Conservation (phyloP, 1,284 basidiomycete species). For the Golubevia pallescens region DNA sequence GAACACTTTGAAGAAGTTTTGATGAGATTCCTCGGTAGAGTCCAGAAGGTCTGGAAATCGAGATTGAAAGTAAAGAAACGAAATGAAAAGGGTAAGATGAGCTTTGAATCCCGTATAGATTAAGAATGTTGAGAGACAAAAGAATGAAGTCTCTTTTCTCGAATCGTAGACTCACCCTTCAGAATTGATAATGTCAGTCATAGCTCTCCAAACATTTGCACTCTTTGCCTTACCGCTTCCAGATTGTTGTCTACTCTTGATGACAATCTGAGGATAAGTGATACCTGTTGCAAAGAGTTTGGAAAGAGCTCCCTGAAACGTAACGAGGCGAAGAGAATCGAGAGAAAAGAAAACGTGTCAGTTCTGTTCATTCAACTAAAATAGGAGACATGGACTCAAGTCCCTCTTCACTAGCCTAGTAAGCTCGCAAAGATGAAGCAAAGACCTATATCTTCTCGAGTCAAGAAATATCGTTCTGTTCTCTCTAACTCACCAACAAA, state of each 20-base stretch:
- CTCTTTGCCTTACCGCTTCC: constrained; percentile 30
- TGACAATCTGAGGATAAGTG: constrained; percentile 62
- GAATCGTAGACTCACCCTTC: constrained; percentile 31
- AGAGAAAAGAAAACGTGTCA: too few species aligned
- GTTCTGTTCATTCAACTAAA: too few species aligned
- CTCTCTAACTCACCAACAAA: constrained; percentile 31
- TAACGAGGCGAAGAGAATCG: too few species aligned
- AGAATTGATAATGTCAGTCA: constrained; percentile 56
- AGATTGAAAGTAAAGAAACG: neutral
- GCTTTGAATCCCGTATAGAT: too few species aligned
- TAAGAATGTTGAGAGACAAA: too few species aligned
- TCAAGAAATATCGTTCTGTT: too few species aligned
- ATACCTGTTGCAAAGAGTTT: constrained; percentile 60
- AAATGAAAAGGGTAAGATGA: too few species aligned
- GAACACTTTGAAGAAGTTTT: constrained; percentile 58
- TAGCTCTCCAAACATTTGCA: constrained; percentile 58
- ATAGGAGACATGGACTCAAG: too few species aligned
- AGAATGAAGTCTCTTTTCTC: constrained; percentile 4
- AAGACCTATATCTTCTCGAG: too few species aligned
- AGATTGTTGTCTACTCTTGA: constrained; percentile 61
- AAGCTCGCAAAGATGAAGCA: too few species aligned
- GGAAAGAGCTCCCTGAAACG: constrained; percentile 41
- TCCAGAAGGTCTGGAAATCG: constrained; percentile 26
- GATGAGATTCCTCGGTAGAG: constrained; percentile 58
- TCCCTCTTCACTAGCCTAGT: too few species aligned